These are phyloP conservation scores for Rhizopus stolonifer DNA, from an alignment of 371 early-diverging fungal species.

Conservation along the genomic window DNA sequence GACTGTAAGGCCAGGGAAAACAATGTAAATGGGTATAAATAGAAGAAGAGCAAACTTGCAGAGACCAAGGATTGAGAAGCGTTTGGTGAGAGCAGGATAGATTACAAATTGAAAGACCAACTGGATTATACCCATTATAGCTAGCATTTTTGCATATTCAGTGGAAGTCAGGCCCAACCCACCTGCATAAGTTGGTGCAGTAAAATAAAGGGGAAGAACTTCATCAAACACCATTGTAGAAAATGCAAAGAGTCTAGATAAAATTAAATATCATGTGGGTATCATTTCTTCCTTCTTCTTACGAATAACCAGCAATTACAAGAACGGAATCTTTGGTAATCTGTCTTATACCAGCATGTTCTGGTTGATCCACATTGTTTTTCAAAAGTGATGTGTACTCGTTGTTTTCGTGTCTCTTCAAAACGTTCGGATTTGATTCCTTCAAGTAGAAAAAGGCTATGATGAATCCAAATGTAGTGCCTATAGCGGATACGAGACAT, in stretches of 20 bases:
- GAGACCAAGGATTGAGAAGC: slow-evolving; percentile 34
- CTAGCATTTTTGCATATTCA: slow-evolving; percentile 45
- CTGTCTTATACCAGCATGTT: slow-evolving; percentile 7
- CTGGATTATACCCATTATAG: slow-evolving; percentile 51
- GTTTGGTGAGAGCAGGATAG: slow-evolving; percentile 53
- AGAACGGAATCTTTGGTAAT: slow-evolving; percentile 29
- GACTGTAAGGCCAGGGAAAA: slow-evolving; percentile 44
- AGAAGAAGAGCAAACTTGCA: slow-evolving; percentile 38
- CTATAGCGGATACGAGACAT: slow-evolving; percentile 69
- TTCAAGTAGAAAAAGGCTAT: slow-evolving; percentile 72
- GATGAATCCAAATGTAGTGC: slow-evolving; percentile 65
- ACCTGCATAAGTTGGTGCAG: slow-evolving; percentile 51
- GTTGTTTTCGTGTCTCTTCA: slow-evolving; percentile 13
- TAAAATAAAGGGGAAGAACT: slow-evolving; percentile 63
- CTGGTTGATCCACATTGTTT: not conserved
- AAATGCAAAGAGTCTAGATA: slow-evolving; percentile 52
- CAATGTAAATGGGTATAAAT: slow-evolving; percentile 39
- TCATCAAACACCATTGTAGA: slow-evolving; percentile 77
- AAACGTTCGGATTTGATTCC: slow-evolving; percentile 61
- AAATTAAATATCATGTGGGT: not conserved
- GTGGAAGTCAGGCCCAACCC: slow-evolving; percentile 48
- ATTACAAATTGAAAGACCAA: slow-evolving; percentile 51
- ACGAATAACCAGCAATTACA: slow-evolving; percentile 44
- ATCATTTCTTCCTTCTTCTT: slow-evolving; percentile 9
- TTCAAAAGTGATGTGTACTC: slow-evolving; percentile 8